Conservation (phyloP, 306 rosid genomes). For the Trichosanthes truncata region DNA sequence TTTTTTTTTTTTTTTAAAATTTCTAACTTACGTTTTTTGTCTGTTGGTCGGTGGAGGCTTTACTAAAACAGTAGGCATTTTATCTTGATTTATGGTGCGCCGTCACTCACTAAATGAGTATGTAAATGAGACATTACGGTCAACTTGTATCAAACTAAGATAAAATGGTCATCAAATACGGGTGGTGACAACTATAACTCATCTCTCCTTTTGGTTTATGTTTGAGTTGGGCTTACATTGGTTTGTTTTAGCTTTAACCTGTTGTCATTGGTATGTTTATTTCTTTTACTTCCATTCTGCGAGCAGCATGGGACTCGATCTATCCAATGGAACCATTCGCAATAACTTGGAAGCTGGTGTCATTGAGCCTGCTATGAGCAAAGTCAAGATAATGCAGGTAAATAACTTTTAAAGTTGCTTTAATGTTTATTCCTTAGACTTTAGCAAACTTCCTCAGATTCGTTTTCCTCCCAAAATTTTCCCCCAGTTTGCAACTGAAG, state of each 20-base stretch:
- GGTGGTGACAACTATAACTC: not conserved
- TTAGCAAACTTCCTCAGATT: not conserved
- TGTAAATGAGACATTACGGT: not conserved
- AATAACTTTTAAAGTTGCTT: not conserved
- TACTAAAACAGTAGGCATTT: not conserved
- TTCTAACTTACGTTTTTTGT: no score
- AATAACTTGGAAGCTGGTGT: slow-evolving; percentile 99
- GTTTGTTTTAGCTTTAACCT: not conserved
- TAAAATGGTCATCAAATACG: not conserved
- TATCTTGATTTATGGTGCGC: not conserved
- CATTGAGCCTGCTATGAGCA: slow-evolving; percentile 99
- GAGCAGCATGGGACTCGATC: slow-evolving; percentile 89
- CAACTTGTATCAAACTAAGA: not conserved
- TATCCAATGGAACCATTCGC: slow-evolving; percentile 56
- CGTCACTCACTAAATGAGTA: not conserved
- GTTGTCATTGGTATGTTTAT: not conserved
- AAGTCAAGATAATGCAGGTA: slow-evolving; percentile 95
- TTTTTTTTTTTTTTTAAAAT: no score
- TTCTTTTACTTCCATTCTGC: not conserved
- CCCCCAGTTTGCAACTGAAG: slow-evolving; percentile 89
- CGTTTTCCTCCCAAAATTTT: not conserved
- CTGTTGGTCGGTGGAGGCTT: no score
- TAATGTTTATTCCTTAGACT: not conserved
- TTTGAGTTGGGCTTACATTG: not conserved
- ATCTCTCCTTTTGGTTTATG: not conserved